Evolutionary conservation across 1,284 basidiomycete species (phyloP).

Genomic region (Sphaerobolus stellatus): DNA sequence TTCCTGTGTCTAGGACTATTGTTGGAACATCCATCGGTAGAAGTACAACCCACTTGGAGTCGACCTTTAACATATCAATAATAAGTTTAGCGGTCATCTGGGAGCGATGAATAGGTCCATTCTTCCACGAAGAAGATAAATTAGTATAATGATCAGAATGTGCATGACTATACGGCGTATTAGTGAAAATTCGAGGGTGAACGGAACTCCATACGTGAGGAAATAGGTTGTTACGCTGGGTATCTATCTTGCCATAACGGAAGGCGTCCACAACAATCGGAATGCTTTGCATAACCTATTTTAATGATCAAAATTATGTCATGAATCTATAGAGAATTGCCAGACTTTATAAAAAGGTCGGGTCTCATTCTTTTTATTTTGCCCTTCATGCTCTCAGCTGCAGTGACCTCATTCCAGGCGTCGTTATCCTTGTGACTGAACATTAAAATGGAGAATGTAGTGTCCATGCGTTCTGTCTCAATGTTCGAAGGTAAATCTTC

Average conservation of each 20-base stretch:
- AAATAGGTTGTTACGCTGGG: conserved; percentile 88
- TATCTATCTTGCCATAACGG: conserved; percentile 79
- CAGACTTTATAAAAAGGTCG: conserved; percentile 91
- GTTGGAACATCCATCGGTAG: conserved; percentile 79
- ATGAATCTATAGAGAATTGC: not conserved
- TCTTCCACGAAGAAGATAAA: conserved; percentile 82
- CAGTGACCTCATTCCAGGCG: conserved; percentile 79
- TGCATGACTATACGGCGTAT: conserved; percentile 66
- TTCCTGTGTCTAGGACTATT: conserved; percentile 78
- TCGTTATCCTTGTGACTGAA: conserved; percentile 74
- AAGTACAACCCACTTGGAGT: conserved; percentile 83
- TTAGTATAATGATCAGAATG: conserved; percentile 96
- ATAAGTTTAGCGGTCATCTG: conserved; percentile 89
- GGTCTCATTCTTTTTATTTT: conserved; percentile 59
- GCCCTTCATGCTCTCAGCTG: conserved; percentile 49
- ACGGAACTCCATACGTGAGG: conserved; percentile 59
- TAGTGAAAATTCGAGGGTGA: conserved; percentile 17
- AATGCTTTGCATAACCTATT: conserved; percentile 83
- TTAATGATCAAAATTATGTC: conserved; percentile 12
- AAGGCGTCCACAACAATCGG: conserved; percentile 96
- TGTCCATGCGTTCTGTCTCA: conserved; percentile 11
- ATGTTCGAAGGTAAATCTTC: conserved; percentile 23
- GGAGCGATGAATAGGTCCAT: conserved; percentile 94
- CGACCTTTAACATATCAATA: conserved; percentile 84
- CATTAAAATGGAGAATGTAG: conserved; percentile 81